Percentiles rank a stretch among this genome's conserved stretches.
Evolutionary conservation across 441 rosid species (phyloP).

Genomic region (Geranium incanum): DNA sequence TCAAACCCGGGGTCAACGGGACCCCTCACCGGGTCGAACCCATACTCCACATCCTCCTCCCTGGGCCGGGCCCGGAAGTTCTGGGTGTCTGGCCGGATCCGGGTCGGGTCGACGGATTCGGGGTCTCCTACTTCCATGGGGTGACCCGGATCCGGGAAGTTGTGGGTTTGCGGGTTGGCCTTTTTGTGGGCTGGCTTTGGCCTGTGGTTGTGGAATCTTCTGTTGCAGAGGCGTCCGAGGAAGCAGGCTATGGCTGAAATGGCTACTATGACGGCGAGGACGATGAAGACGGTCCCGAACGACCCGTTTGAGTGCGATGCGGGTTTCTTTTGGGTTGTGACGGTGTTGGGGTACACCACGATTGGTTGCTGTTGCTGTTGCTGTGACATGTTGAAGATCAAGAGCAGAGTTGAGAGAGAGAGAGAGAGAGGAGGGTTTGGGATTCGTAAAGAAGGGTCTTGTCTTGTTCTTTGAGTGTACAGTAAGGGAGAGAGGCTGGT

Average conservation of each 20-base stretch:
- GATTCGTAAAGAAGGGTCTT: not conserved
- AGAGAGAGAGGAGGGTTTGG: conserved; percentile 11
- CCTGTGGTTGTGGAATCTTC: conserved; percentile 25
- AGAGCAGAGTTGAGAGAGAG: conserved; percentile 6
- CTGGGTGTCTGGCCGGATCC: too few relatives aligned
- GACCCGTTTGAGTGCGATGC: conserved; percentile 42
- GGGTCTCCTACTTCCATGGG: conserved; percentile 25
- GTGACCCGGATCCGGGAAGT: conserved; percentile 16
- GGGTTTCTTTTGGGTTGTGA: conserved; percentile 29
- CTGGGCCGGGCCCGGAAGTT: not conserved
- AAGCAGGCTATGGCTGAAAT: conserved; percentile 49
- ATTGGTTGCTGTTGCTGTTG: conserved; percentile 33
- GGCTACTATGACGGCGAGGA: conserved; percentile 45
- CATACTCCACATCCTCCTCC: conserved; percentile 29
- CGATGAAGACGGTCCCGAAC: conserved; percentile 50
- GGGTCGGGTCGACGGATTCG: not conserved
- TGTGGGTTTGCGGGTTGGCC: conserved; percentile 16
- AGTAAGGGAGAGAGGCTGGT: conserved; percentile 29
- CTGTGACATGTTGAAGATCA: conserved; percentile 27
- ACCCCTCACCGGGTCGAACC: not conserved
- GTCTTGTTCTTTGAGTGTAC: conserved; percentile 47
- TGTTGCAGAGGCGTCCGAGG: conserved; percentile 52
- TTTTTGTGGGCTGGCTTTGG: conserved; percentile 10
- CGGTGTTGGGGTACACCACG: conserved; percentile 51
- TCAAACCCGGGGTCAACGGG: not conserved